Evolutionary conservation across 1,284 basidiomycete species (phyloP).

Genomic region (Microbotryomycetes sp.): DNA sequence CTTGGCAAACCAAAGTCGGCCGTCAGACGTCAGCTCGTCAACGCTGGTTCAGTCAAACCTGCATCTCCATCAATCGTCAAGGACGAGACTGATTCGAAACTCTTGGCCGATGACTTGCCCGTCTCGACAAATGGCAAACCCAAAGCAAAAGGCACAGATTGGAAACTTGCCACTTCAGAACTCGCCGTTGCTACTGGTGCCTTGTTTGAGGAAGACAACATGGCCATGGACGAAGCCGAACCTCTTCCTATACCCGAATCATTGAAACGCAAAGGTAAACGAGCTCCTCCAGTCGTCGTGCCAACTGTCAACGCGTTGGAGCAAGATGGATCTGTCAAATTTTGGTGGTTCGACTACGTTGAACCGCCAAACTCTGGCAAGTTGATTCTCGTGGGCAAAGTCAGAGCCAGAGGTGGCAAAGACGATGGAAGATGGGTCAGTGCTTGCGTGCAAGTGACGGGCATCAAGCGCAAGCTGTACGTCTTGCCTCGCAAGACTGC

Average conservation of each 20-base stretch:
- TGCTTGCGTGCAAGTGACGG: constrained; percentile 77
- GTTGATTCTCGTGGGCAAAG: constrained; percentile 81
- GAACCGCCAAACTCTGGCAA: constrained; percentile 61
- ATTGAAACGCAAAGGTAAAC: constrained; percentile 13
- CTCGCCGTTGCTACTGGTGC: constrained; percentile 18
- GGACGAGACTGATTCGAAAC: constrained; percentile 46
- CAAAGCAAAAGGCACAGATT: constrained; percentile 31
- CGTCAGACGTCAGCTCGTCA: constrained; percentile 44
- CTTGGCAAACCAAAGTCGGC: constrained; percentile 35
- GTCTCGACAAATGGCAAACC: constrained; percentile 5
- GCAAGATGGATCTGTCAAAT: constrained; percentile 71
- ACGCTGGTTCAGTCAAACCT: constrained; percentile 39
- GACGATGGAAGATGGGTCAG: constrained; percentile 61
- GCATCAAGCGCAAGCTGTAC: constrained; percentile 86
- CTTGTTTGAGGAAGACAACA: constrained; percentile 35
- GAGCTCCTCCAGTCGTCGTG: constrained; percentile 2
- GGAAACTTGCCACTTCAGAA: constrained; percentile 23
- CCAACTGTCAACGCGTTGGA: constrained; percentile 55
- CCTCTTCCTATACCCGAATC: constrained; percentile 15
- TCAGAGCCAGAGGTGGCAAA: constrained; percentile 46
- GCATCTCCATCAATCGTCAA: background rate
- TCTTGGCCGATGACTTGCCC: constrained; percentile 18
- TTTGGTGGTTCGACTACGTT: constrained; percentile 90
- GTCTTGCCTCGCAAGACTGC: constrained; percentile 71
- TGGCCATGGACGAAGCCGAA: constrained; percentile 11